phyloP scores from a whole-genome alignment of 2,329 filamentous ascomycete genomes.

The Aspergillus puulaauensis region DNA sequence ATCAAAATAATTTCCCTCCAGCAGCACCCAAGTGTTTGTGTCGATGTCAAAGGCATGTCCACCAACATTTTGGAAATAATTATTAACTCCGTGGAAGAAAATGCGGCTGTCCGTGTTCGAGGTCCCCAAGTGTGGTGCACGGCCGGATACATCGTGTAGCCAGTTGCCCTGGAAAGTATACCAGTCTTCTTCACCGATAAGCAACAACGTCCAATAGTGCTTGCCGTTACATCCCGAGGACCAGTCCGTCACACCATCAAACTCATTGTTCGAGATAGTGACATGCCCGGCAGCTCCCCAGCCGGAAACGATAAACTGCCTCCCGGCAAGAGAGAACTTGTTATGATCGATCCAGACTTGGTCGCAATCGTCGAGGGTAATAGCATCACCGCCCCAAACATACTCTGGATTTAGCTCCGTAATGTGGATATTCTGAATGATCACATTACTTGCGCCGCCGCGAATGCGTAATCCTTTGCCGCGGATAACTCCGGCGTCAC shows the following conservation, averaged over 20 bases:
- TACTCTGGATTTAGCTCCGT: conserved; percentile 56
- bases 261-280: conserved; percentile 61
- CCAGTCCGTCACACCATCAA: conserved; percentile 55
- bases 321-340: conserved; percentile 55
- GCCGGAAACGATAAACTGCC: conserved; percentile 61
- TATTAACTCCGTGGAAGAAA: conserved; percentile 45
- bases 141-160: conserved; percentile 43
- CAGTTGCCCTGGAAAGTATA: conserved; percentile 63
- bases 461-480: conserved; percentile 57
- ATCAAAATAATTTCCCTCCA: conserved; percentile 60
- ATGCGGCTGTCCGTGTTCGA: background rate
- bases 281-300: conserved; percentile 54
- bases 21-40: conserved; percentile 47
- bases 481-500: conserved; percentile 55
- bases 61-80: conserved; percentile 58
- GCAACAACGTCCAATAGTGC: conserved; percentile 62
- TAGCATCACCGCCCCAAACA: conserved; percentile 61
- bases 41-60: conserved; percentile 59
- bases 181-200: conserved; percentile 55
- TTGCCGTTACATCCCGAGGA: conserved; percentile 59
- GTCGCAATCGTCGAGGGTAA: conserved; percentile 50
- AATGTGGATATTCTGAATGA: conserved; percentile 48
- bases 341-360: conserved; percentile 52
- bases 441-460: conserved; percentile 53
- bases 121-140: conserved; percentile 7